Conservation (phyloP, 805 yeast genomes). For the Ogataea neopini region DNA sequence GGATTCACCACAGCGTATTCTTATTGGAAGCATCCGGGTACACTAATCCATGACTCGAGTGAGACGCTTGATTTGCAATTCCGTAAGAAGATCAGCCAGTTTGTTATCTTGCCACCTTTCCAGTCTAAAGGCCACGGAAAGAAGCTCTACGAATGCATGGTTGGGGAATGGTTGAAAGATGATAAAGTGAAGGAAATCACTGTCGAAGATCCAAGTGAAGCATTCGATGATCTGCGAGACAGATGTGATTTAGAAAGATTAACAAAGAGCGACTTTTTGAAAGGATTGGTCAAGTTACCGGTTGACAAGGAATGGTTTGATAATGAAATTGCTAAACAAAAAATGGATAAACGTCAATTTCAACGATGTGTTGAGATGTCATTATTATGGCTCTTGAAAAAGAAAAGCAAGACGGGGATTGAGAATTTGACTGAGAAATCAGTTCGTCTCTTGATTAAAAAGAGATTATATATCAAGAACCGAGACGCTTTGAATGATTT, state of each 20-base stretch:
- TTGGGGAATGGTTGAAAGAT: constrained; percentile 57
- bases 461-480: constrained; percentile 75
- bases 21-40: constrained; percentile 73
- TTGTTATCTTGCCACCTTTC: constrained; percentile 78
- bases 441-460: constrained; percentile 65
- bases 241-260: constrained; percentile 67
- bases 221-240: constrained; percentile 89
- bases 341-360: constrained; percentile 78
- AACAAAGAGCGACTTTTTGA: constrained; percentile 32
- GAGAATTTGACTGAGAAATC: constrained; percentile 34
- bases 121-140: constrained; percentile 78
- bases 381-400: constrained; percentile 42
- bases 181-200: constrained; percentile 64
- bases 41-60: constrained; percentile 46
- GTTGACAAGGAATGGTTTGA: constrained; percentile 40
- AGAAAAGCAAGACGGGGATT: constrained; percentile 25
- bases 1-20: constrained; percentile 86
- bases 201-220: constrained; percentile 93
- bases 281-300: constrained; percentile 30
- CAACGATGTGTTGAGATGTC: constrained; percentile 77
- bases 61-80: constrained; percentile 32
- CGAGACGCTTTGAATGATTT: constrained; percentile 71
- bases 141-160: constrained; percentile 56
- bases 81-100: constrained; percentile 85
- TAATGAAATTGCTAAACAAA: constrained; percentile 41